A percentile compares a stretch with the other conserved stretches of the same genome.
These are phyloP conservation scores for Physocladia obscura DNA, from an alignment of 192 early-diverging fungal genomes.

Conservation along the genomic window DNA sequence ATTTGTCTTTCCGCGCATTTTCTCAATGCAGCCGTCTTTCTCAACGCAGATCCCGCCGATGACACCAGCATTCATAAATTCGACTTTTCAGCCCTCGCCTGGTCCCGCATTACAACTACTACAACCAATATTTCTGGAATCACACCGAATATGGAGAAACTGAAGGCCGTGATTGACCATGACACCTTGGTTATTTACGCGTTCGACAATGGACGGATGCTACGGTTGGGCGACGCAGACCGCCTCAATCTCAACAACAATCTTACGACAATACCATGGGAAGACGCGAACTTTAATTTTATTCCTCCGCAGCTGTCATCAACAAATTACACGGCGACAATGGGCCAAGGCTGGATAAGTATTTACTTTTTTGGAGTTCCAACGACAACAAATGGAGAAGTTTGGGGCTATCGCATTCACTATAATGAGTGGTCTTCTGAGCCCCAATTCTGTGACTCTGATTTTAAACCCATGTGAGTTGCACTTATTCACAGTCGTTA, in stretches of 20 bases:
- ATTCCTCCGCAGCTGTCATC: not conserved
- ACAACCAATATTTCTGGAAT: no score
- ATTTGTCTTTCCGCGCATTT: conserved; percentile 13
- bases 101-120: conserved; percentile 1
- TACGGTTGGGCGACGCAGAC: conserved; percentile 25
- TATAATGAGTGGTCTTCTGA: conserved; percentile 19
- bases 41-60: conserved; percentile 19
- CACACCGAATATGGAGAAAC: not conserved
- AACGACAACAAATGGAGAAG: conserved; percentile 2
- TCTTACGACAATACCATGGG: not conserved
- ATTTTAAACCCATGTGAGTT: conserved; percentile 12
- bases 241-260: not conserved
- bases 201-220: conserved; percentile 13
- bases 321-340: conserved; percentile 3
- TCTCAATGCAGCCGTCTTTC: conserved; percentile 21
- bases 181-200: conserved; percentile 30
- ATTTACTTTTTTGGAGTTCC: conserved; percentile 31
- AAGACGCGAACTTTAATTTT: conserved; percentile 2
- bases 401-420: conserved; percentile 22
- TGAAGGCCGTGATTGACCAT: conserved; percentile 24
- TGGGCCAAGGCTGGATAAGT: conserved; percentile 17
- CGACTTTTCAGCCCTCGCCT: conserved; percentile 5
- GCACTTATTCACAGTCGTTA: no score
- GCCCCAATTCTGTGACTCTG: conserved; percentile 1
- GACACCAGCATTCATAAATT: conserved; percentile 3